phyloP scores from a whole-genome alignment of 305 asterid species.

The Fraxinus xanthoxyloides region DNA sequence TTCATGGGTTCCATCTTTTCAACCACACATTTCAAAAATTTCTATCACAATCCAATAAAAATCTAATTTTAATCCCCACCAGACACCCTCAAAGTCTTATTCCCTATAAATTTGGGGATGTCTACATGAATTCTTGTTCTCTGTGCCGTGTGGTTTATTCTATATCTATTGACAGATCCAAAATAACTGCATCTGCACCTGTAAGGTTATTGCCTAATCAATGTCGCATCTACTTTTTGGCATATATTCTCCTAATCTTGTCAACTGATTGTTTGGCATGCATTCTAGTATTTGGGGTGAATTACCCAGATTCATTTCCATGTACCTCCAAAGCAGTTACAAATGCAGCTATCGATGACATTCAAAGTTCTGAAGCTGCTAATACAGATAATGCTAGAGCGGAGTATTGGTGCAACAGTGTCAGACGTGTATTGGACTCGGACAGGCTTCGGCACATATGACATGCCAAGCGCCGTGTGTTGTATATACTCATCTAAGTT shows the following conservation, averaged over 20 bases:
- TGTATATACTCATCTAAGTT: background rate
- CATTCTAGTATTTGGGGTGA: background rate
- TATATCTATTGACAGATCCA: background rate
- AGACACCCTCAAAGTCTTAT: too few species aligned
- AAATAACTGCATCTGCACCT: background rate
- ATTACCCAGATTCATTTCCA: background rate
- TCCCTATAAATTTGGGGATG: background rate
- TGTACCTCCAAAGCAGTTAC: background rate
- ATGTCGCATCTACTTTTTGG: background rate
- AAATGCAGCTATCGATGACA: background rate
- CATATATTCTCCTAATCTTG: background rate
- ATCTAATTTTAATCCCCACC: too few species aligned
- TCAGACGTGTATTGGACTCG: background rate
- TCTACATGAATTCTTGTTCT: background rate
- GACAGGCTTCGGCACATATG: background rate
- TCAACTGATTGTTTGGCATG: background rate
- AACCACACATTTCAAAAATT: too few species aligned
- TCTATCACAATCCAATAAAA: too few species aligned
- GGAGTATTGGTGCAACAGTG: background rate
- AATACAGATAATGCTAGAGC: background rate
- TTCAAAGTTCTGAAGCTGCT: background rate
- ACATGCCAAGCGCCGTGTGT: background rate
- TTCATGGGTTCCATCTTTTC: too few species aligned
- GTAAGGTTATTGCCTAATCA: background rate
- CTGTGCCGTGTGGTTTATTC: background rate